These are phyloP conservation scores for Abrus precatorius DNA, from an alignment of 306 rosid genomes.

Conservation along the genomic window DNA sequence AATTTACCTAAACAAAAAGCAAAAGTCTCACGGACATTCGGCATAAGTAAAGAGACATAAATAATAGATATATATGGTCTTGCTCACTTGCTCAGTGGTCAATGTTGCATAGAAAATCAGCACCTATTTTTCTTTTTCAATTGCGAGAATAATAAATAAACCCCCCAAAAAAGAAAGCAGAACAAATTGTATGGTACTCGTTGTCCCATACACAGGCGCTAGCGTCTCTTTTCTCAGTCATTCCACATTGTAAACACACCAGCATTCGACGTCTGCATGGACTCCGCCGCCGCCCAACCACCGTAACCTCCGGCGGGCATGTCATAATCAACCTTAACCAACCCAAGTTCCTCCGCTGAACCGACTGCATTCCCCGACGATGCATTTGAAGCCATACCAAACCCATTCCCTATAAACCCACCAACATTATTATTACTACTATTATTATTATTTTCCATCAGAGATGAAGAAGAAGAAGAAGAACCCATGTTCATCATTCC, in stretches of 20 bases:
- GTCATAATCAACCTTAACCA: slow-evolving; percentile 89
- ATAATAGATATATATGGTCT: slow-evolving; percentile 24
- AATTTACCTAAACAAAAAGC: not conserved
- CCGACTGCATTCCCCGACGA: slow-evolving; percentile 48
- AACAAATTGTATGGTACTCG: slow-evolving; percentile 30
- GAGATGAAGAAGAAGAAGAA: slow-evolving; percentile 55
- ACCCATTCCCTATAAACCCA: slow-evolving; percentile 25
- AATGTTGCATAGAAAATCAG: slow-evolving; percentile 42
- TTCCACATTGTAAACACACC: slow-evolving; percentile 87
- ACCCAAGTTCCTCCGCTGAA: slow-evolving; percentile 62
- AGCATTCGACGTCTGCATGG: slow-evolving; percentile 66
- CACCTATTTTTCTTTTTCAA: slow-evolving; percentile 39
- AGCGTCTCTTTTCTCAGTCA: slow-evolving; percentile 47
- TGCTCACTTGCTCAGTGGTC: slow-evolving; percentile 22
- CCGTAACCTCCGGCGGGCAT: slow-evolving; percentile 72
- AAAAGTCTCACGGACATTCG: not conserved
- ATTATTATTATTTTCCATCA: slow-evolving; percentile 55
- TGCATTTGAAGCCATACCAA: slow-evolving; percentile 59
- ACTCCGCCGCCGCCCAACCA: slow-evolving; percentile 67
- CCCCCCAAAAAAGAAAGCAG: not conserved
- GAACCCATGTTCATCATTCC: slow-evolving; percentile 76
- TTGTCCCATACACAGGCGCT: not conserved
- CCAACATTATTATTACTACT: not conserved
- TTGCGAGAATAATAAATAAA: slow-evolving; percentile 8
- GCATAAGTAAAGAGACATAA: not conserved